Evolutionary conservation across 768 basidiomycete genomes (phyloP), one percentile per base, ranked within the genome.

Genomic region (Hygrophorus pudorinus): DNA sequence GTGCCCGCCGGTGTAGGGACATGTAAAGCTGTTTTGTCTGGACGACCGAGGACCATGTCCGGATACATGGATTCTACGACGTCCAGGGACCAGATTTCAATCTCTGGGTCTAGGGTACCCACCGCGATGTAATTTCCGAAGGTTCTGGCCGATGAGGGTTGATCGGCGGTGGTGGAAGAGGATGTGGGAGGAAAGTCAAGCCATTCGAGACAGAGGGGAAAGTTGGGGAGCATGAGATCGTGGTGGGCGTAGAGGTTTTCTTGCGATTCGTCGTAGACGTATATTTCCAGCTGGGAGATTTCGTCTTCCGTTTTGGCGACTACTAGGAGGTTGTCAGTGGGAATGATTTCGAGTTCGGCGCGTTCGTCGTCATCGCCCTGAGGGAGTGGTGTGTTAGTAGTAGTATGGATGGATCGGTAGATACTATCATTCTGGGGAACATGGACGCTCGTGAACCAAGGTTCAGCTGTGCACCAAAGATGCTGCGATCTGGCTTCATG

Each of bases 131-230:
- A 97, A 59, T 84, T 94, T 5, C 91, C 91, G 41, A 78, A 74
- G 5, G 65, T 61, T n/a, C 61, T 42, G 9, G 46, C 49, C 44
- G 57, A 12, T 42, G 56, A 45, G 1, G 34, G 8, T 10, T 39
- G 32, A 46, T 60, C 50, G 35, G 60, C 59, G 12, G 61, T 54
- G 16, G 57, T 42, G 18, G 70, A 68, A 20, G 71, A 60, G 45
- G 81, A 65, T 48, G 80, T 64, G 17, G 90, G 87, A n/a, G 83
- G 76, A 62, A 91, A 97, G 60, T 98, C 89, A 47, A 97, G 81
- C 96, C 96, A 99, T 71, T 99, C 96, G 46, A 99, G 85, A 55
- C 94, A 98, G 47, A 99, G 82, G 7, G 96, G 96, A 63, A 97
- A 92, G 51, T 89, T 90, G 51, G 94, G 92, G 24, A 99, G 76